A percentile compares a stretch with the other conserved stretches of the same genome.
Conservation (phyloP, 345 rosid species). For the Aethionema arabicum region DNA sequence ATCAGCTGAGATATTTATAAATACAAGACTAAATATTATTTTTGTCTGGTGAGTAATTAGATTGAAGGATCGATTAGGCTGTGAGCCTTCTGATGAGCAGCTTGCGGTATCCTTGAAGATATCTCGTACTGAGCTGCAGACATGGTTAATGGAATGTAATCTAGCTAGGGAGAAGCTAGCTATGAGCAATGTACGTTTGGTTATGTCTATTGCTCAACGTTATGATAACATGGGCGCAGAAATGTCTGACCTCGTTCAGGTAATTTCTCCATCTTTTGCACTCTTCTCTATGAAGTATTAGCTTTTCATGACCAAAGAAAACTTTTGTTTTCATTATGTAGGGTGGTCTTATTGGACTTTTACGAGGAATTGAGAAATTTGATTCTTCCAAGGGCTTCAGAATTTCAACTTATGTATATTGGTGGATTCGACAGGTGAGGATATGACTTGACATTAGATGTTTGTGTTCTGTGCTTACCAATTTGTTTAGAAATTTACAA, state of each 20-base stretch:
- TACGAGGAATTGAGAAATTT: conserved; percentile 94
- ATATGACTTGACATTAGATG: conserved; percentile 1
- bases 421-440: conserved; percentile 99
- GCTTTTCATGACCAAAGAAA: neutral
- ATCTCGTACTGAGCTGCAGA: conserved; percentile 68
- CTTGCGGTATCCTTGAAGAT: conserved; percentile 77
- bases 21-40: neutral
- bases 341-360: conserved; percentile 93
- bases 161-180: conserved; percentile 91
- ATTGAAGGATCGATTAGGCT: conserved; percentile 76
- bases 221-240: conserved; percentile 88
- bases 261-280: conserved; percentile 31
- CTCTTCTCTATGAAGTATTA: conserved; percentile 9
- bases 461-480: conserved; percentile 7
- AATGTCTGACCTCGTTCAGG: conserved; percentile 99
- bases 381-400: conserved; percentile 92
- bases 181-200: conserved; percentile 97
- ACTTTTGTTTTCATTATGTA: conserved; percentile 32
- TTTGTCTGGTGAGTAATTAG: conserved; percentile 43
- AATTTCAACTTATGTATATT: conserved; percentile 90
- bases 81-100: conserved; percentile 85
- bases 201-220: conserved; percentile 91
- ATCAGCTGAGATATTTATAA: neutral
- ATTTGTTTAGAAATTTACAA: conserved; percentile 16
- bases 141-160: conserved; percentile 63